A percentile compares a stretch with the other conserved stretches of the same genome.
These are phyloP conservation scores for Letharia columbiana DNA, from an alignment of 495 filamentous ascomycete genomes.

Conservation along the genomic window DNA sequence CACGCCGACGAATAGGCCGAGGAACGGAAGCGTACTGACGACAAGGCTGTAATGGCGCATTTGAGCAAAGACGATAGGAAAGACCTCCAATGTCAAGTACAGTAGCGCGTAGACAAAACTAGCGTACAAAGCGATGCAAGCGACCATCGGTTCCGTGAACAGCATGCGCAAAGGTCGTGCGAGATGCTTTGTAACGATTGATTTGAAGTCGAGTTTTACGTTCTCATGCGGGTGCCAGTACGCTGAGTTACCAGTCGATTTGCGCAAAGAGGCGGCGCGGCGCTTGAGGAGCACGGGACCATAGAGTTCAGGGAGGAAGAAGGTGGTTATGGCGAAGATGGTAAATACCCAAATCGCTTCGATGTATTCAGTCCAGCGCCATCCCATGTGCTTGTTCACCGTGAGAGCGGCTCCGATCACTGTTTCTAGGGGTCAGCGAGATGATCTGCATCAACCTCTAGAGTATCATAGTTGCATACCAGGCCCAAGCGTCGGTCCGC, in stretches of 20 bases:
- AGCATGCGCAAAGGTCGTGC: constrained; percentile 1
- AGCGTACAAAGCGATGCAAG: background rate
- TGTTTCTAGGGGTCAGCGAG: background rate
- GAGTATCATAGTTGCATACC: background rate
- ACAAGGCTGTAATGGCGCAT: constrained; percentile 32
- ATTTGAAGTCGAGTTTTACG: background rate
- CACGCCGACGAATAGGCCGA: constrained; percentile 34
- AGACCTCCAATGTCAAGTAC: constrained; percentile 34
- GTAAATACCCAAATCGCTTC: background rate
- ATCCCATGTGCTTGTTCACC: background rate
- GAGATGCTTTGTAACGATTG: background rate
- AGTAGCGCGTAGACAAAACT: constrained; percentile 31
- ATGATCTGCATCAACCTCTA: background rate
- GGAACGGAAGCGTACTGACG: constrained; percentile 35
- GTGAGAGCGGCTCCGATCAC: constrained; percentile 1
- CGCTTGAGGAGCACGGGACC: background rate
- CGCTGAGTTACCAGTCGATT: background rate
- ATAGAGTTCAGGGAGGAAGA: background rate
- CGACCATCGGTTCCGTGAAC: background rate
- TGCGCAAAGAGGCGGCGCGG: background rate
- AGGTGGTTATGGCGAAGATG: background rate
- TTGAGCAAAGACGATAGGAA: constrained; percentile 38
- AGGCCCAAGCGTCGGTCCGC: constrained; percentile 1
- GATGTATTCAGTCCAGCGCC: constrained; percentile 2
- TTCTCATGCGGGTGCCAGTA: constrained; percentile 2